Conservation (phyloP, 225 moss, liverwort and hornwort genomes). For the Bryoerythrophyllum caledonicum region DNA sequence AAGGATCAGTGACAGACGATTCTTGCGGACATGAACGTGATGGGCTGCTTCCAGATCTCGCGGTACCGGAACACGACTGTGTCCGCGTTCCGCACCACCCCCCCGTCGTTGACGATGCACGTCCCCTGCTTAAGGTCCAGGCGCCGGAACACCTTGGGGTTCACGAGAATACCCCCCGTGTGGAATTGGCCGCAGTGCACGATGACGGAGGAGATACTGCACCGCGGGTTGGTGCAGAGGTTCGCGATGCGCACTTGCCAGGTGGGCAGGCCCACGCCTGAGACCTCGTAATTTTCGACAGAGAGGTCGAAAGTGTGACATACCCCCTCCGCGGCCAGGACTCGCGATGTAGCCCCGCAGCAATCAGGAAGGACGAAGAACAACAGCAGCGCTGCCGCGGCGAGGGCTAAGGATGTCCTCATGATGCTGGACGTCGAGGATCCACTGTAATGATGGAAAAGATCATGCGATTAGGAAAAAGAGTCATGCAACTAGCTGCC, state of each 20-base stretch:
- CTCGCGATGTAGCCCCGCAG: not conserved
- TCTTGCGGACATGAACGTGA: constrained; percentile 23
- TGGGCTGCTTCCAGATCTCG: constrained; percentile 1
- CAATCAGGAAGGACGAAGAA: not conserved
- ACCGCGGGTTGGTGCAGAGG: not conserved
- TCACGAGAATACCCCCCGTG: constrained; percentile 11
- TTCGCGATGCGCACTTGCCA: not conserved
- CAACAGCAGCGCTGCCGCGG: no score
- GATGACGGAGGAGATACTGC: constrained; percentile 17
- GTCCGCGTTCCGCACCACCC: not conserved
- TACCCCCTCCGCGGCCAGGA: not conserved
- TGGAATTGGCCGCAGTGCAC: constrained; percentile 10
- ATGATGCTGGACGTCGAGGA: not conserved
- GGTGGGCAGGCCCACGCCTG: not conserved
- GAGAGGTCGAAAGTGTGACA: not conserved
- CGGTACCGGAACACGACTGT: constrained; percentile 22
- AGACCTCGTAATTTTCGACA: not conserved
- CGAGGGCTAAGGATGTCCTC: no score
- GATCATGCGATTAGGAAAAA: no score
- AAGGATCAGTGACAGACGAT: constrained; percentile 10
- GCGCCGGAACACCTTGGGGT: constrained; percentile 30
- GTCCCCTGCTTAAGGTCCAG: constrained; percentile 16
- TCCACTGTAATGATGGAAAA: no score
- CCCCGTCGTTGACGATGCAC: constrained; percentile 34
- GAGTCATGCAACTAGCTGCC: no score